phyloP scores from a whole-genome alignment of 176 grass and related monocot species.

The Oryza nivara region DNA sequence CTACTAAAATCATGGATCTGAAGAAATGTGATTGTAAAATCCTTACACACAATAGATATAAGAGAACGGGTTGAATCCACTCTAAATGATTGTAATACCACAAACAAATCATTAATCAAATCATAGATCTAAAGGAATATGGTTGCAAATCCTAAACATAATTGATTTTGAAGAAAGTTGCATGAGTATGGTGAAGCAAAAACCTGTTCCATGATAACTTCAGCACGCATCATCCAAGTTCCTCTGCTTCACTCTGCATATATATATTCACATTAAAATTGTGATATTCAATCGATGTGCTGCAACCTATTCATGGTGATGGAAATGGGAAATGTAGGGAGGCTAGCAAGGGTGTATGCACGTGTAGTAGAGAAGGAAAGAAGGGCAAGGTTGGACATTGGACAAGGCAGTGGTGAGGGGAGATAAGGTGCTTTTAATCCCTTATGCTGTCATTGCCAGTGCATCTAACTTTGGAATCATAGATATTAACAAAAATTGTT shows the following conservation, averaged over 20 bases:
- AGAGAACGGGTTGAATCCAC: too few relatives aligned
- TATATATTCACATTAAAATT: neutral
- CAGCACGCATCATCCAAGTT: neutral
- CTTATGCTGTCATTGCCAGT: neutral
- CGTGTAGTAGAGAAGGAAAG: neutral
- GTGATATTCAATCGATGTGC: neutral
- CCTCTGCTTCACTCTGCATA: neutral
- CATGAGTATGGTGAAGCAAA: neutral
- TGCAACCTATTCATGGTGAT: neutral
- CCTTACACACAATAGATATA: too few relatives aligned
- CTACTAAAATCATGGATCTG: too few relatives aligned
- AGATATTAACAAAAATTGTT: neutral
- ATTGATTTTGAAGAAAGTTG: neutral
- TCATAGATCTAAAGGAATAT: neutral
- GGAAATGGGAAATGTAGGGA: neutral
- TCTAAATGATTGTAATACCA: neutral
- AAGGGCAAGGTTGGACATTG: neutral
- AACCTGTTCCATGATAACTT: neutral
- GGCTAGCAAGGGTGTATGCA: neutral
- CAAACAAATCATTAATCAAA: neutral
- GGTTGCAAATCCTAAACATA: neutral
- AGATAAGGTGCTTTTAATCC: neutral
- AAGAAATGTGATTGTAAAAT: too few relatives aligned
- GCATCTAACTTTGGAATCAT: neutral
- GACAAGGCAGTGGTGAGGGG: neutral